Conservation (phyloP, 2,329 filamentous ascomycete species). For the Bipolaris cookei region DNA sequence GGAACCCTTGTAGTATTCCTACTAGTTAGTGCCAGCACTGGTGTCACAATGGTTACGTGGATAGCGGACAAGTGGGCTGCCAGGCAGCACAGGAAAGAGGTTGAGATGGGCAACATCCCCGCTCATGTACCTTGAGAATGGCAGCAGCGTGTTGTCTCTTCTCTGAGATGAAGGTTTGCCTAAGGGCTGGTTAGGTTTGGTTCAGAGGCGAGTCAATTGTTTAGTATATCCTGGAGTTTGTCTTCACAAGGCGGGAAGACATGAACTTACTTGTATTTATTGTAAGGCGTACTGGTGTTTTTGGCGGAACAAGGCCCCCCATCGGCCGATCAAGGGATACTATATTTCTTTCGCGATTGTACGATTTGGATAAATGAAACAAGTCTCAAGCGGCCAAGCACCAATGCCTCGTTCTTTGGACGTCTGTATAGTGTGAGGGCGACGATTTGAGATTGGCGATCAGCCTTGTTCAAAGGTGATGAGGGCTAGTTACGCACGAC, state of each 20-base stretch:
- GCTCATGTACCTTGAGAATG: neutral
- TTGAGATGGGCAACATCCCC: constrained; percentile 31
- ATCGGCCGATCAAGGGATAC: constrained; percentile 1
- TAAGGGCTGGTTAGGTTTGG: neutral
- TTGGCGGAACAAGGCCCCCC: constrained; percentile 9
- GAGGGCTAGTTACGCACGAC: constrained; percentile 3
- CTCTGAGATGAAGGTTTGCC: neutral
- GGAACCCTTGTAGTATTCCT: constrained; percentile 52
- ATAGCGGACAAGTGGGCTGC: constrained; percentile 47
- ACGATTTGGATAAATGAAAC: constrained; percentile 6
- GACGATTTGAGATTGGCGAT: neutral
- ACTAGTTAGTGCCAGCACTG: constrained; percentile 45
- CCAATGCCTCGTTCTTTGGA: neutral
- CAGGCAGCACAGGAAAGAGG: constrained; percentile 43
- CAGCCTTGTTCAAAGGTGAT: constrained; percentile 2
- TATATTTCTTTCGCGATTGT: constrained; percentile 6
- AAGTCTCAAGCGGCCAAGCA: neutral
- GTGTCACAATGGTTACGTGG: constrained; percentile 45
- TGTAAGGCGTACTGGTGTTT: constrained; percentile 15
- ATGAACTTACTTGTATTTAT: neutral
- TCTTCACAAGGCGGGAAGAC: neutral
- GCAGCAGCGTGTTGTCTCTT: neutral
- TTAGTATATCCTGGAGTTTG: neutral
- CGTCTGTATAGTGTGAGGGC: neutral
- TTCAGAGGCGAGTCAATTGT: neutral